These are phyloP conservation scores for Aureobasidium zeae DNA, from an alignment of 2,329 filamentous ascomycete species.

Conservation along the genomic window DNA sequence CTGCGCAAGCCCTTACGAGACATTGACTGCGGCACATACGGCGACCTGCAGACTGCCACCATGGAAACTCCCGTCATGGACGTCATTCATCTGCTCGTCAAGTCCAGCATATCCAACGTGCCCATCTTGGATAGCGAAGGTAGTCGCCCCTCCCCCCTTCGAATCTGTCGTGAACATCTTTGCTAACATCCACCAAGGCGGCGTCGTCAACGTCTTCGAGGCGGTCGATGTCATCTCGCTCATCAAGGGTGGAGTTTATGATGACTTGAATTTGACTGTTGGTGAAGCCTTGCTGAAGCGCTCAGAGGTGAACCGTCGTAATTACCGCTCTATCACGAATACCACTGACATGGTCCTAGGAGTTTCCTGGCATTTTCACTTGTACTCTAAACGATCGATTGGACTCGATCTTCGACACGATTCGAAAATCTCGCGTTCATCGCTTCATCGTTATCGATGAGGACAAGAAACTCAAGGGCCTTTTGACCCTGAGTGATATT, in stretches of 20 bases:
- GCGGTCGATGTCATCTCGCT: slow-evolving; percentile 94
- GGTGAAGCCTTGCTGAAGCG: slow-evolving; percentile 83
- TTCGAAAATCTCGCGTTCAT: slow-evolving; percentile 90
- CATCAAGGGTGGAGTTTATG: slow-evolving; percentile 87
- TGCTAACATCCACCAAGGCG: slow-evolving; percentile 34
- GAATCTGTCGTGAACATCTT: neutral
- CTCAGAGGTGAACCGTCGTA: slow-evolving; percentile 50
- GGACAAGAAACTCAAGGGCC: slow-evolving; percentile 71
- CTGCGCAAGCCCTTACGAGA: slow-evolving; percentile 81
- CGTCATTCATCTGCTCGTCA: slow-evolving; percentile 87
- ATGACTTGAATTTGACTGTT: slow-evolving; percentile 76
- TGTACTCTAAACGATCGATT: slow-evolving; percentile 86
- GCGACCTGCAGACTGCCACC: slow-evolving; percentile 65
- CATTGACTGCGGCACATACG: slow-evolving; percentile 76
- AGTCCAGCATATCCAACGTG: slow-evolving; percentile 87
- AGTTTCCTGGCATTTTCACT: slow-evolving; percentile 94
- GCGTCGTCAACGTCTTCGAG: slow-evolving; percentile 91
- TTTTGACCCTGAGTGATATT: slow-evolving; percentile 92
- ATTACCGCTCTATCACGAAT: neutral
- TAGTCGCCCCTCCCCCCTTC: slow-evolving; percentile 22
- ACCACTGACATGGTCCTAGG: slow-evolving; percentile 39
- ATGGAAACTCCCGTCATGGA: slow-evolving; percentile 92
- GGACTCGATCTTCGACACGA: slow-evolving; percentile 93
- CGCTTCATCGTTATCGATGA: slow-evolving; percentile 89
- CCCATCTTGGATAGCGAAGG: slow-evolving; percentile 77